These are phyloP conservation scores for Anisodus acutangulus DNA, from an alignment of 257 asterid genomes.

Conservation along the genomic window DNA sequence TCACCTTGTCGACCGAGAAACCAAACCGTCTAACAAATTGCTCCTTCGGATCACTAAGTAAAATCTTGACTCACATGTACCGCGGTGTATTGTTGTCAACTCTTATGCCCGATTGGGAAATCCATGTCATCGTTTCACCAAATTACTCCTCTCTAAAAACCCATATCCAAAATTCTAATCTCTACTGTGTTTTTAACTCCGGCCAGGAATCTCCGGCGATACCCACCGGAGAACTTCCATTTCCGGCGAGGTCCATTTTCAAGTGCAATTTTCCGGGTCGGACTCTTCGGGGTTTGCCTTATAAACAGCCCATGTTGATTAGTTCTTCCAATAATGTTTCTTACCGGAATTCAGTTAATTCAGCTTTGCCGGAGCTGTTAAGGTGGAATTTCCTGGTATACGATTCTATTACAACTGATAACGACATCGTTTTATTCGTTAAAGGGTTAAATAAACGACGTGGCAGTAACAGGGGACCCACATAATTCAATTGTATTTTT, in stretches of 20 bases:
- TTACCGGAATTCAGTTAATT: not conserved
- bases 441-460: constrained; percentile 76
- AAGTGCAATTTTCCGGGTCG: constrained; percentile 43
- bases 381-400: constrained; percentile 61
- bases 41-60: too few species aligned
- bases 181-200: constrained; percentile 55
- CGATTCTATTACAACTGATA: constrained; percentile 67
- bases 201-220: constrained; percentile 57
- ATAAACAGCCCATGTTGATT: constrained; percentile 54
- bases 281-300: constrained; percentile 57
- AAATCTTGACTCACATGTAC: too few species aligned
- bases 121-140: constrained; percentile 55
- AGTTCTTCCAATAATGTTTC: constrained; percentile 8
- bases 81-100: constrained; percentile 32
- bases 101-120: constrained; percentile 82
- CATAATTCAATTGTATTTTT: constrained; percentile 66
- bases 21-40: too few species aligned
- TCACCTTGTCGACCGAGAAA: too few species aligned
- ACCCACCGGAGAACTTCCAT: constrained; percentile 48
- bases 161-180: constrained; percentile 1
- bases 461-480: constrained; percentile 55
- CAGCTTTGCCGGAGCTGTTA: constrained; percentile 40
- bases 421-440: constrained; percentile 73
- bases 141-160: not conserved
- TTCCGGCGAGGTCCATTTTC: constrained; percentile 62